These are phyloP conservation scores for Lipomyces chichibuensis DNA, from an alignment of 805 yeast species.

Conservation along the genomic window DNA sequence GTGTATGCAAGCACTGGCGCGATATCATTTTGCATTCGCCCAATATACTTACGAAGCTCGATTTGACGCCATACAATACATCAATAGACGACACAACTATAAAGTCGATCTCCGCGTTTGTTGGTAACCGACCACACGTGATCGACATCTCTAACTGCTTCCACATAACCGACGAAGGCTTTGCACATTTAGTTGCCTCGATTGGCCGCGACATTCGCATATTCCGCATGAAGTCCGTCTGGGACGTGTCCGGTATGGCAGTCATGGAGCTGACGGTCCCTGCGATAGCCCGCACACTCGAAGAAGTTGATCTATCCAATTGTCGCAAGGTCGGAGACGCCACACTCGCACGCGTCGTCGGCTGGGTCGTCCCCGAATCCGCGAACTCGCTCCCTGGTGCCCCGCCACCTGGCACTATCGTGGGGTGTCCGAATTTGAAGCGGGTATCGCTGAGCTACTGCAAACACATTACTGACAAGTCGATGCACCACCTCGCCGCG, in stretches of 20 bases:
- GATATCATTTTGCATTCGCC: constrained; percentile 63
- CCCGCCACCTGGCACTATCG: constrained; percentile 34
- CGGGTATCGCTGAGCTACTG: constrained; percentile 69
- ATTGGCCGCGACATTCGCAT: constrained; percentile 65
- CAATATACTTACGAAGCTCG: constrained; percentile 55
- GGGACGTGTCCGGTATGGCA: constrained; percentile 82
- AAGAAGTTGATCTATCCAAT: constrained; percentile 67
- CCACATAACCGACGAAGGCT: constrained; percentile 76
- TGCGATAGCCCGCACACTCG: constrained; percentile 61
- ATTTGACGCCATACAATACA: constrained; percentile 65
- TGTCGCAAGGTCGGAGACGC: constrained; percentile 74
- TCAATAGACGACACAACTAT: constrained; percentile 61
- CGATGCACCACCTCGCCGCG: constrained; percentile 64
- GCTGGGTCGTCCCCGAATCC: constrained; percentile 48
- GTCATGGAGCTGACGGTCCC: constrained; percentile 76
- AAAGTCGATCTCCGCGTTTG: constrained; percentile 65
- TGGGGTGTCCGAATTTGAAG: constrained; percentile 65
- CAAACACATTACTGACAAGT: constrained; percentile 69
- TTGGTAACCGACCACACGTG: constrained; percentile 59
- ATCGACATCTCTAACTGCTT: constrained; percentile 73
- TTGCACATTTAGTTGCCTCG: constrained; percentile 68
- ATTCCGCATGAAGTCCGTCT: constrained; percentile 66
- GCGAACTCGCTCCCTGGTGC: constrained; percentile 10
- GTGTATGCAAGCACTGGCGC: constrained; percentile 69
- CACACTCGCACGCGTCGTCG: constrained; percentile 69